Conservation (phyloP, 1,284 basidiomycete genomes). For the Filobasidium uniguttulatum region DNA sequence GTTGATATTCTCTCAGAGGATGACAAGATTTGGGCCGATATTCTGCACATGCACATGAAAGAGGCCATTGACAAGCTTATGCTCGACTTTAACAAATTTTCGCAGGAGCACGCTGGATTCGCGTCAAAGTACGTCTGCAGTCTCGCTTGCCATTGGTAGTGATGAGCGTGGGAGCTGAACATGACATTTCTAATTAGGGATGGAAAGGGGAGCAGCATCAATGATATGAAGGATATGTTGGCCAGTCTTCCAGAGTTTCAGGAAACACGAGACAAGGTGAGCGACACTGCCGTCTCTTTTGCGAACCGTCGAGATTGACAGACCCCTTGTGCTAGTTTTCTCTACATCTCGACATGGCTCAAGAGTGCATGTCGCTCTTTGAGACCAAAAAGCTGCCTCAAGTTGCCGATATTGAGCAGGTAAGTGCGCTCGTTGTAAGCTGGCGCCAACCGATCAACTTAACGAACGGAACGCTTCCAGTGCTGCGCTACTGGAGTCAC, state of each 20-base stretch:
- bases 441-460: background rate
- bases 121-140: conserved; percentile 44
- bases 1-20: conserved; percentile 67
- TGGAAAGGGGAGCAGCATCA: conserved; percentile 57
- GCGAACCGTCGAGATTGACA: too few species aligned
- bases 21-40: conserved; percentile 79
- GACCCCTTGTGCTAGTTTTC: conserved; percentile 54
- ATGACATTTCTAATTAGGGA: background rate
- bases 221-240: conserved; percentile 99
- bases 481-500: conserved; percentile 83
- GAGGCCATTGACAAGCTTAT: conserved; percentile 95
- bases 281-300: too few species aligned
- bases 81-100: conserved; percentile 82
- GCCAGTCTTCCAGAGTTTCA: conserved; percentile 90
- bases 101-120: conserved; percentile 85
- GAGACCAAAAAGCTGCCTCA: conserved; percentile 72
- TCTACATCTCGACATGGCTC: conserved; percentile 90
- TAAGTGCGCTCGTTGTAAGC: conserved; percentile 26
- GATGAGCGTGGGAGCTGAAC: background rate
- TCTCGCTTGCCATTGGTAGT: background rate
- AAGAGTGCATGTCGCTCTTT: conserved; percentile 90
- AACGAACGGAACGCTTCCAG: conserved; percentile 35
- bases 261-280: conserved; percentile 84
- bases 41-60: conserved; percentile 95
- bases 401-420: conserved; percentile 90